Evolutionary conservation across 2,329 filamentous ascomycete genomes (phyloP), one percentile per base, ranked within the genome.

Genomic region (Verticillium tricorpus): DNA sequence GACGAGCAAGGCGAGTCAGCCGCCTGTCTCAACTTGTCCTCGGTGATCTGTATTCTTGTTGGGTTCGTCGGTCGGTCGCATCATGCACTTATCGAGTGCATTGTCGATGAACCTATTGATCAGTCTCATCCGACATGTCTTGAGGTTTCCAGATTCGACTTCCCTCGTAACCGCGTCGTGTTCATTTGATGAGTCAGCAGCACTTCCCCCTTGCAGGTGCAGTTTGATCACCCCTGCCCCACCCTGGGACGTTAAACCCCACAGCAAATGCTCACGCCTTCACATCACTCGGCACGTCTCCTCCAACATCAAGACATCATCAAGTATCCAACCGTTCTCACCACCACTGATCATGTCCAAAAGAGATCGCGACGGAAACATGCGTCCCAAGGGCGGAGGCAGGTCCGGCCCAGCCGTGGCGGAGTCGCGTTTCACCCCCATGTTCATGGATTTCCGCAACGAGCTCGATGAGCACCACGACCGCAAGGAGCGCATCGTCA

Each of bases 401-500:
- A 69, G 63, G 58, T 63, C 64, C 57, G 69, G 65, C 57, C 66
- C 69, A 19, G 73, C 76, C 55, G 70, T 69, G 22, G 75, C 78
- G 5, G 72, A 73, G 35, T 73, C 76, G 57, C 70, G 75, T 59
- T 88, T 86, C 71, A 86, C 87, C 64, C 76, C 88, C 67, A 93
- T 98, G 84, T 99, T 99, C 73, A 89, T 92, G 74, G 78, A 75
- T 8, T 97, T 98, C 74, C 89, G 93, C 59, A 83, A 89, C 70
- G 93, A 97, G 76, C 82, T 99, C 32, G 95, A 99, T 71, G 87
- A 95, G 76, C 94, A 98, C 73, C 92, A 99, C 75, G 95, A 98
- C 76, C 89, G 95, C 17, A 85, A 93, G 61, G 93, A 97, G 78
- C 86, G 90, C 60, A 87, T 97, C 68, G 91, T 96, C 71, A 99